These are phyloP conservation scores for Talaromyces sp. DNA, from an alignment of 2,329 filamentous ascomycete species.

Conservation along the genomic window DNA sequence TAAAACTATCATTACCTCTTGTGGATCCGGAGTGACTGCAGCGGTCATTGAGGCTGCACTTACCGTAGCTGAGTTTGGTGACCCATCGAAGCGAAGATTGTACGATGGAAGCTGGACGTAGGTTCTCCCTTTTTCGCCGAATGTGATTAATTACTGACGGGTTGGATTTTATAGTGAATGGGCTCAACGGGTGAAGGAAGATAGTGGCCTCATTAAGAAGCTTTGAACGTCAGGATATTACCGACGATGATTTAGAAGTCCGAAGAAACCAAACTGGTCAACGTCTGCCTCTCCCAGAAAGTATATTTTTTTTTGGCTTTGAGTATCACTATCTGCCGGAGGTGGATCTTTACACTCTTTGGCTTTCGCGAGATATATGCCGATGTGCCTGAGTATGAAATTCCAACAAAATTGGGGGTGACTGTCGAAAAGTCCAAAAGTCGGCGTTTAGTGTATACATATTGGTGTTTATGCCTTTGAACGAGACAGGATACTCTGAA, in stretches of 20 bases:
- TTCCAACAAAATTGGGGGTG: not conserved
- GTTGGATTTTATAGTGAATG: slow-evolving; percentile 39
- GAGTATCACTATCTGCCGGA: not conserved
- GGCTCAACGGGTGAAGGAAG: slow-evolving; percentile 46
- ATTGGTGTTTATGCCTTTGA: not conserved
- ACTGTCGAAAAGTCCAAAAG: not conserved
- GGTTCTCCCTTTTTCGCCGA: slow-evolving; percentile 36
- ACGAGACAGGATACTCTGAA: not conserved
- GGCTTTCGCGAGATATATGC: too few relatives aligned
- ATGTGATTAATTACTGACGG: not conserved
- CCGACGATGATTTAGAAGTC: not conserved
- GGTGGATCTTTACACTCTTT: too few relatives aligned
- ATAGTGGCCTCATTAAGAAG: slow-evolving; percentile 44
- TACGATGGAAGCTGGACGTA: slow-evolving; percentile 99
- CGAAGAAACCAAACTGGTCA: not conserved
- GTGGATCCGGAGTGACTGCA: slow-evolving; percentile 91
- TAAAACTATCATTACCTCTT: slow-evolving; percentile 79
- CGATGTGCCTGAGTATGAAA: not conserved
- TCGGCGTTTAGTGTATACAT: not conserved
- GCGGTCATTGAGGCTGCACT: slow-evolving; percentile 85
- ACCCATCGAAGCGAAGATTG: slow-evolving; percentile 62
- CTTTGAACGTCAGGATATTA: not conserved
- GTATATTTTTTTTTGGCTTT: too few relatives aligned
- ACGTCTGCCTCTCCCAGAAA: too few relatives aligned
- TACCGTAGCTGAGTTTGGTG: slow-evolving; percentile 68